Evolutionary conservation across 2,329 filamentous ascomycete genomes (phyloP), one percentile per base, ranked within the genome.

Genomic region (Fusarium mundagurra): DNA sequence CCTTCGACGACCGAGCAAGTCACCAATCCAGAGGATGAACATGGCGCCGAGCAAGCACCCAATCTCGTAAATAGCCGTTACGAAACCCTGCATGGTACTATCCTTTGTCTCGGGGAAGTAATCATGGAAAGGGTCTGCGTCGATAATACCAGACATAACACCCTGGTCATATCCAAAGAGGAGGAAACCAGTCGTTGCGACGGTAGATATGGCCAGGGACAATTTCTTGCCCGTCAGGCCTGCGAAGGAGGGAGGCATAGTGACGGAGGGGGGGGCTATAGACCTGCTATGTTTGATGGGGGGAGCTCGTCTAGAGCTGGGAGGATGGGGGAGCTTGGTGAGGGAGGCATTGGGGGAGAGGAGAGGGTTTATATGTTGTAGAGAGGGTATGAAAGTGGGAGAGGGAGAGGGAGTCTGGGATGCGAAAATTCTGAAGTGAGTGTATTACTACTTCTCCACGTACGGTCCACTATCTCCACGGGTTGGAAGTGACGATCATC

Each of bases 181-280:
- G 34, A 91, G 79, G 82, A 91, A 91, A 29, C 89, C 90, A 57
- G 89, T 90, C 2, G 90, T 92, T 8, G 90, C 89, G 33, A 92
- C 86, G n/a, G 87, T 86, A 4, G 91, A 91, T 53, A 92, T 86
- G 44, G 86, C 83, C 69, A 91, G 76, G 24, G 87, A 88, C 61
- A 92, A 85, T 43, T 83, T 84, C 74, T 84, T 85, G 79, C 91
- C 91, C 41, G 86, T 87, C 68, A 92, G 84, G 81, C 90, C 90
- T 79, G 88, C 87, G 78, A 86, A 92, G 24, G 78, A 86, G 59
- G 88, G 87, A 73, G 88, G 85, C 72, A 89, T 90, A 44, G 36
- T 81, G 66, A 55, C 50, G 39, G 48, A 71, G 51, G 66, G 71
- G 71, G 20, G 20, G 31, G 48, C 12, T 59, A 34, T 48, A 76